These are phyloP conservation scores for Triticum aestivum DNA, from an alignment of 176 grass and related monocot species.

Conservation along the genomic window IWGSC_CS_RefSeq_v2.1 NC_057809.1:26392625-26393124, in stretches of 20 bases:
- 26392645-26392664: background rate
- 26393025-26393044: background rate
- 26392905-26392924: background rate
- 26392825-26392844: slow-evolving; percentile 81
- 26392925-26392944: background rate
- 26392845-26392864: slow-evolving; percentile 94
- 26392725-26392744: slow-evolving; percentile 74
- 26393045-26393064: background rate
- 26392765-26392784: slow-evolving; percentile 83
- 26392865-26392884: slow-evolving; percentile 49
- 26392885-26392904: background rate
- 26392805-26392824: slow-evolving; percentile 78
- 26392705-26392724: slow-evolving; percentile 90
- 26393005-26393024: background rate
- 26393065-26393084: background rate
- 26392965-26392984: background rate
- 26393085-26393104: too few species aligned
- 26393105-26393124: background rate
- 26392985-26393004: background rate
- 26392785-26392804: slow-evolving; percentile 86
- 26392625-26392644: background rate
- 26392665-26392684: background rate
- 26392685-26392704: slow-evolving; percentile 74
- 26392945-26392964: background rate
- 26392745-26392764: slow-evolving; percentile 95